Percentiles rank a stretch among this genome's conserved stretches.
Conservation (phyloP, 2,329 filamentous ascomycete species). For the Ophidiomyces ophidiicola region DNA sequence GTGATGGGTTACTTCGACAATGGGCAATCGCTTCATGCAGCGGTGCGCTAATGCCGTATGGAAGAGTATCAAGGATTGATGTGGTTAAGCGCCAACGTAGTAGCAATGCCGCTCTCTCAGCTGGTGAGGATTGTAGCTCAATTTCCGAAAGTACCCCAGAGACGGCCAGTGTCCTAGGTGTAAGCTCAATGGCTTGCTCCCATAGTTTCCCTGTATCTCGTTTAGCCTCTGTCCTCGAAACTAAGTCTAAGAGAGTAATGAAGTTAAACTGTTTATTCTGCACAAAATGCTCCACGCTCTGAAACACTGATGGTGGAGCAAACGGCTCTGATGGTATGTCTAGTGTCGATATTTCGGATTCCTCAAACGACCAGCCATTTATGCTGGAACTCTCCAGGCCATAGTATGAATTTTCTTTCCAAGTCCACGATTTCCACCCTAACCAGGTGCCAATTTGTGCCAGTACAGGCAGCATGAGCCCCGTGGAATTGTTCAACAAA, state of each 20-base stretch:
- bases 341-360: slow-evolving; percentile 34
- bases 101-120: slow-evolving; percentile 62
- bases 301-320: slow-evolving; percentile 47
- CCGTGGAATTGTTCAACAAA: slow-evolving; percentile 33
- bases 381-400: slow-evolving; percentile 48
- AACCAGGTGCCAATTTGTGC: slow-evolving; percentile 76
- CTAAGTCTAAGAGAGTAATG: slow-evolving; percentile 40
- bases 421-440: slow-evolving; percentile 54
- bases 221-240: slow-evolving; percentile 25
- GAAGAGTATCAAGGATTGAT: slow-evolving; percentile 64
- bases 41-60: slow-evolving; percentile 68
- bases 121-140: slow-evolving; percentile 37
- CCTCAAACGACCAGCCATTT: slow-evolving; percentile 45
- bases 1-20: slow-evolving; percentile 71
- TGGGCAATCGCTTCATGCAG: slow-evolving; percentile 73
- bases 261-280: slow-evolving; percentile 30
- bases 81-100: slow-evolving; percentile 51
- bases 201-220: slow-evolving; percentile 24
- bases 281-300: slow-evolving; percentile 39
- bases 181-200: slow-evolving; percentile 31
- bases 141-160: slow-evolving; percentile 53
- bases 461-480: slow-evolving; percentile 57
- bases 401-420: slow-evolving; percentile 43
- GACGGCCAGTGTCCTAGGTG: slow-evolving; percentile 60
- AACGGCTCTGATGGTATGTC: slow-evolving; percentile 41